Evolutionary conservation across 257 asterid species (phyloP).

Genomic region (Cynanchum wilfordii): DNA sequence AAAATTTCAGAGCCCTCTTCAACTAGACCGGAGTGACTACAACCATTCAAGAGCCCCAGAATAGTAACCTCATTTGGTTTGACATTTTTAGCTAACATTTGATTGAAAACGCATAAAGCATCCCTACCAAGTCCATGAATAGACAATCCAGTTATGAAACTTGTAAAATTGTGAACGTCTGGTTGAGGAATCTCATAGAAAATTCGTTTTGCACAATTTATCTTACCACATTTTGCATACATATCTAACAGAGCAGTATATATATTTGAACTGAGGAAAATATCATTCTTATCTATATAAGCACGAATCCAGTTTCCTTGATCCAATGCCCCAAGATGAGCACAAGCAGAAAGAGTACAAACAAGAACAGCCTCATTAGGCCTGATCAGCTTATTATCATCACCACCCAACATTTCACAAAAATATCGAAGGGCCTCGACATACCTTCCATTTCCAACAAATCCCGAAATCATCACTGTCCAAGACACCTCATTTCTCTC

Average conservation of each 20-base stretch:
- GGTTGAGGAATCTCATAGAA: conserved; percentile 38
- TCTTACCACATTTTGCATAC: conserved; percentile 86
- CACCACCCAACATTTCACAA: conserved; percentile 33
- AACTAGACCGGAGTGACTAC: conserved; percentile 80
- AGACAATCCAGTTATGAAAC: conserved; percentile 68
- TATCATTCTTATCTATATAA: conserved; percentile 31
- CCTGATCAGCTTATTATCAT: conserved; percentile 24
- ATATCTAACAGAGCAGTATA: conserved; percentile 66
- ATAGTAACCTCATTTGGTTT: conserved; percentile 57
- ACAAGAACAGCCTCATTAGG: conserved; percentile 80
- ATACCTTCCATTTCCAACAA: conserved; percentile 43
- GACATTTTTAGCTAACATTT: conserved; percentile 48
- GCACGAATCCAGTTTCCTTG: conserved; percentile 62
- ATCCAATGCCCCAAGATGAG: conserved; percentile 64
- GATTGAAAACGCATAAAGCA: conserved; percentile 42
- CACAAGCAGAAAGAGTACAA: conserved; percentile 78
- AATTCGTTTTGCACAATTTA: conserved; percentile 40
- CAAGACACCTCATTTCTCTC: conserved; percentile 70
- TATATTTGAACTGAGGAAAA: conserved; percentile 37
- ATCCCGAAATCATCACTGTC: conserved; percentile 70
- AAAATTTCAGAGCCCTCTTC: conserved; percentile 56
- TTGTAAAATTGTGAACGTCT: conserved; percentile 55
- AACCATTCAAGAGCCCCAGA: conserved; percentile 63
- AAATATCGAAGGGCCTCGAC: conserved; percentile 47
- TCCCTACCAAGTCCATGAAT: conserved; percentile 61